phyloP scores from a whole-genome alignment of 768 basidiomycete genomes.

The Coprinellus aureogranulatus region DNA sequence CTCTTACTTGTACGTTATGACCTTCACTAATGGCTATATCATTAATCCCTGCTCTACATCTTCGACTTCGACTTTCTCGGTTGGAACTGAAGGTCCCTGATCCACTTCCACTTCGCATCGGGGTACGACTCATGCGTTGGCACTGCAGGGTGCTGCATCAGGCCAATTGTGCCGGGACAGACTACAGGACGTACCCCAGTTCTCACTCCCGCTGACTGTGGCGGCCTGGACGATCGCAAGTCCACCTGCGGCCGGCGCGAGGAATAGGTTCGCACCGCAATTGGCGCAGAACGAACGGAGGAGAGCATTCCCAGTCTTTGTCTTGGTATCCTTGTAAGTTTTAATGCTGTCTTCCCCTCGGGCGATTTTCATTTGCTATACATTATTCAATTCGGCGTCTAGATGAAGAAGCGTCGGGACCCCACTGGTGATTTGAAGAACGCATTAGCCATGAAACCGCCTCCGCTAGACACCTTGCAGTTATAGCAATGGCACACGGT shows the following conservation, averaged over 20 bases:
- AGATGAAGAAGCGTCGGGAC: not conserved
- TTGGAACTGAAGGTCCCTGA: conserved; percentile 20
- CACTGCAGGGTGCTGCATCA: conserved; percentile 5
- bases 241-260: conserved; percentile 18
- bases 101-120: conserved; percentile 16
- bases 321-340: conserved; percentile 23
- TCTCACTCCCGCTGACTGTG: conserved; percentile 19
- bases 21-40: no score
- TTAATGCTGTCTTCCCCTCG: conserved; percentile 23
- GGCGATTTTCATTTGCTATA: conserved; percentile 21
- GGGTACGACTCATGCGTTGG: conserved; percentile 19
- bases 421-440: conserved; percentile 28
- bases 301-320: conserved; percentile 24
- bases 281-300: conserved; percentile 29
- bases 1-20: no score
- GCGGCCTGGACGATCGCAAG: conserved; percentile 22
- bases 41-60: not conserved
- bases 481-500: conserved; percentile 32
- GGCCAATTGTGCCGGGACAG: not conserved
- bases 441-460: conserved; percentile 31
- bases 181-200: conserved; percentile 19
- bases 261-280: conserved; percentile 27
- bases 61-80: conserved; percentile 8
- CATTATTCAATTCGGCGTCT: not conserved
- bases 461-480: conserved; percentile 30